Evolutionary conservation across 2,329 filamentous ascomycete species (phyloP).

Genomic region (Nannizziopsis arthrosporioides): DNA sequence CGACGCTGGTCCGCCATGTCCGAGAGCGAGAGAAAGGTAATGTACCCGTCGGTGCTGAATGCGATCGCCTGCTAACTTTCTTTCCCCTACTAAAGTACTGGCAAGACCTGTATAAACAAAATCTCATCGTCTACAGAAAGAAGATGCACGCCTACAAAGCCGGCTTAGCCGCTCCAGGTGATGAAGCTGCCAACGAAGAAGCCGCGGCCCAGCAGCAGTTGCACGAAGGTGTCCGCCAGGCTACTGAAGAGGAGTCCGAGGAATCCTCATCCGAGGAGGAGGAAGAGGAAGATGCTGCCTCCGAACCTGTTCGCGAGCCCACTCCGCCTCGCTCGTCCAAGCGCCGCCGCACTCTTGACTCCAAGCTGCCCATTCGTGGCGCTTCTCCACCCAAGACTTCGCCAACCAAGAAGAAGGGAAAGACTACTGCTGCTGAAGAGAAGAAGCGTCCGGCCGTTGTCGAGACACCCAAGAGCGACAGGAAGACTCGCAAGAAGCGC

Average conservation of each 20-base stretch:
- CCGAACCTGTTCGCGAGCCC: slow-evolving; percentile 32
- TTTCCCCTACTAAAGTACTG: slow-evolving; percentile 32
- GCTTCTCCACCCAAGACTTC: slow-evolving; percentile 18
- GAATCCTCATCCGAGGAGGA: slow-evolving; percentile 22
- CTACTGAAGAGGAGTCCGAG: slow-evolving; percentile 28
- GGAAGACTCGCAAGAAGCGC: slow-evolving; percentile 33
- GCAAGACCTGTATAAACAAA: slow-evolving; percentile 47
- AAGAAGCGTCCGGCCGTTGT: slow-evolving; percentile 24
- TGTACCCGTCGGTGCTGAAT: slow-evolving; percentile 12
- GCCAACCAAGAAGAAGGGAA: slow-evolving; percentile 24
- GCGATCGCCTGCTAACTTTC: not conserved
- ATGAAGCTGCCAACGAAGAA: slow-evolving; percentile 31
- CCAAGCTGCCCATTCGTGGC: slow-evolving; percentile 26
- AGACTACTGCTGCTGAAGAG: slow-evolving; percentile 24
- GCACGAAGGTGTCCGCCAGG: slow-evolving; percentile 31
- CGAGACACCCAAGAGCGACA: slow-evolving; percentile 23
- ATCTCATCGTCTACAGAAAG: slow-evolving; percentile 46
- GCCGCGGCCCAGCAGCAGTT: slow-evolving; percentile 28
- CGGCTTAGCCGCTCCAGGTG: slow-evolving; percentile 33
- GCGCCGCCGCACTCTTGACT: slow-evolving; percentile 33
- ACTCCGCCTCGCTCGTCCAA: slow-evolving; percentile 33
- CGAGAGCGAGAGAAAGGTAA: slow-evolving; percentile 57
- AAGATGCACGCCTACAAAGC: slow-evolving; percentile 47
- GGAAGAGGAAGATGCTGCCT: slow-evolving; percentile 24
- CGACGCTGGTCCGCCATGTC: slow-evolving; percentile 73